A percentile compares a stretch with the other conserved stretches of the same genome.
These are phyloP conservation scores for Talaromyces rugulosus DNA, from an alignment of 2,329 filamentous ascomycete genomes.

Conservation along the genomic window DNA sequence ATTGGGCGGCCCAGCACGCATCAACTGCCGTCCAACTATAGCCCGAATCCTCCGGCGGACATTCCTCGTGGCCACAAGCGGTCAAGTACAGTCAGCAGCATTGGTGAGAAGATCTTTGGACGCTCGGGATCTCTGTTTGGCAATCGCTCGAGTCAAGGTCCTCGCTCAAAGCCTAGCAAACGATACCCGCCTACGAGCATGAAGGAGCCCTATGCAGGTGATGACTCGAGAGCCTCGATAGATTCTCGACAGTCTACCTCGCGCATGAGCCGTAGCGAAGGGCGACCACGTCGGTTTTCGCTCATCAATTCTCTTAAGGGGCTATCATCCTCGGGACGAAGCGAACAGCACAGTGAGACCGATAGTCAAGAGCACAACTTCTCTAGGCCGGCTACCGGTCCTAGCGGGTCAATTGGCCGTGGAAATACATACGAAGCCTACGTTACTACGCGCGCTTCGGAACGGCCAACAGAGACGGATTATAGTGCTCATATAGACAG, in stretches of 20 bases:
- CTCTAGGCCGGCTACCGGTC: slow-evolving; percentile 33
- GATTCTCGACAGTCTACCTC: slow-evolving; percentile 73
- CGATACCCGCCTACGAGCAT: slow-evolving; percentile 90
- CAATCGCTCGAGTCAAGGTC: slow-evolving; percentile 39
- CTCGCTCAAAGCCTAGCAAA: slow-evolving; percentile 51
- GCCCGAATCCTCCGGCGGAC: slow-evolving; percentile 50
- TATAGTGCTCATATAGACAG: slow-evolving; percentile 39
- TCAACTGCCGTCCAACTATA: slow-evolving; percentile 55
- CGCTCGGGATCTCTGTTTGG: slow-evolving; percentile 78
- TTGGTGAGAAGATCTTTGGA: slow-evolving; percentile 80
- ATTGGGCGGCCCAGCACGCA: slow-evolving; percentile 59
- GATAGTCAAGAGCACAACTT: slow-evolving; percentile 34
- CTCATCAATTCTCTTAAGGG: slow-evolving; percentile 65
- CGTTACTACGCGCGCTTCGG: slow-evolving; percentile 5
- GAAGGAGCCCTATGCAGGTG: slow-evolving; percentile 64
- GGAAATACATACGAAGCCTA: slow-evolving; percentile 17
- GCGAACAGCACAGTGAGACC: slow-evolving; percentile 43
- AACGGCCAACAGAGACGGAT: slow-evolving; percentile 28
- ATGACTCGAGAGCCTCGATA: slow-evolving; percentile 61
- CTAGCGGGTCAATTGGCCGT: slow-evolving; percentile 22
- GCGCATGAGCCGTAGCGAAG: slow-evolving; percentile 63
- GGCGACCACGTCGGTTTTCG: slow-evolving; percentile 66
- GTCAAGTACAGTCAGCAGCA: slow-evolving; percentile 72
- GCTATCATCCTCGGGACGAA: slow-evolving; percentile 58
- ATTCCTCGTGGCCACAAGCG: slow-evolving; percentile 56